Conservation (phyloP, 2,329 filamentous ascomycete genomes). For the Karstenula rhodostoma region DNA sequence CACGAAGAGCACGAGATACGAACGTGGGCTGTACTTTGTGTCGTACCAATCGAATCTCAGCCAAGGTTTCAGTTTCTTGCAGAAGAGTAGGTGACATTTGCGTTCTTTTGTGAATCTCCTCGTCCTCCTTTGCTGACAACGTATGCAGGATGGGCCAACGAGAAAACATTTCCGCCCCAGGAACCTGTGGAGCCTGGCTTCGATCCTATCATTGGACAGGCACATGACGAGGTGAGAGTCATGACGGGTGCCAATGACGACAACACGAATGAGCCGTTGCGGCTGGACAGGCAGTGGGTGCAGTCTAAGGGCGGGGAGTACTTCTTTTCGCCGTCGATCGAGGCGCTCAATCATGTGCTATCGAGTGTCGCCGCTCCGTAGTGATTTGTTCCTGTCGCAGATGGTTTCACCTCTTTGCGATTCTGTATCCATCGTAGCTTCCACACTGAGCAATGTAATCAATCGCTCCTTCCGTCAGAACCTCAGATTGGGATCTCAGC, state of each 20-base stretch:
- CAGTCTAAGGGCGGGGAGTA: slow-evolving; percentile 18
- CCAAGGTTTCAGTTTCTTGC: slow-evolving; percentile 16
- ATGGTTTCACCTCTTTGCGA: background rate
- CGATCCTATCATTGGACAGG: slow-evolving; percentile 19
- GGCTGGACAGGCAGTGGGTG: slow-evolving; percentile 16
- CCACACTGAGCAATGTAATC: no score
- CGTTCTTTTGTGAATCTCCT: background rate
- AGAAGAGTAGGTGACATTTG: slow-evolving; percentile 1
- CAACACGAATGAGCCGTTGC: background rate
- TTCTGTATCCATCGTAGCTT: background rate
- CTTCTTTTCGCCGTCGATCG: slow-evolving; percentile 18
- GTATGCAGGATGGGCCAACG: slow-evolving; percentile 13
- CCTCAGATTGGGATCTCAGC: no score
- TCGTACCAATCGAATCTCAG: slow-evolving; percentile 13
- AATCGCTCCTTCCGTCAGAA: background rate
- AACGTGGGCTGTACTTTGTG: slow-evolving; percentile 20
- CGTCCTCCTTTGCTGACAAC: background rate
- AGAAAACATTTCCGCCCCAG: background rate
- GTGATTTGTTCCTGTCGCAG: background rate
- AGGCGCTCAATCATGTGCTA: background rate
- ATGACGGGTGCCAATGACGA: slow-evolving; percentile 13
- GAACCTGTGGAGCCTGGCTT: slow-evolving; percentile 4
- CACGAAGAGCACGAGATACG: slow-evolving; percentile 2
- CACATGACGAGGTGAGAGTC: slow-evolving; percentile 1
- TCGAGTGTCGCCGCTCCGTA: background rate